A percentile compares a stretch with the other conserved stretches of the same genome.
Evolutionary conservation across 805 yeast genomes (phyloP).

Genomic region (Kodamaea nitidulidarum): DNA sequence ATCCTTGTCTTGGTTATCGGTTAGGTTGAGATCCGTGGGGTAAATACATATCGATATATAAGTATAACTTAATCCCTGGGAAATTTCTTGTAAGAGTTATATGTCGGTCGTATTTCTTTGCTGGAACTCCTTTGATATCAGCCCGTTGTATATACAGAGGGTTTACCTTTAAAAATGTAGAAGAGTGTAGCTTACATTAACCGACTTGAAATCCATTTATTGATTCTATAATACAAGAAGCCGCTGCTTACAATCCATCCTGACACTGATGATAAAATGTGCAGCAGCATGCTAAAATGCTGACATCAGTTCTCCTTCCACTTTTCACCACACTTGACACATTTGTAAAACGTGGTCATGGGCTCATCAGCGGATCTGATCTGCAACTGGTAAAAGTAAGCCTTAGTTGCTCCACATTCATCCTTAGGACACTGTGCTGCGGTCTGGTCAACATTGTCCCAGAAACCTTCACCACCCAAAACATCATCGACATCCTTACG

Average conservation of each 20-base stretch:
- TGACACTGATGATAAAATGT: not conserved
- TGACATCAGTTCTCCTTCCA: conserved; percentile 83
- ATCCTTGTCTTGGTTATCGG: conserved; percentile 6
- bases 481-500: conserved; percentile 95
- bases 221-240: conserved; percentile 3
- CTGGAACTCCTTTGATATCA: too few species aligned
- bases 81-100: too few species aligned
- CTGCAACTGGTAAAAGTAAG: conserved; percentile 94
- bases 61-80: too few species aligned
- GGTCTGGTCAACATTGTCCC: conserved; percentile 99
- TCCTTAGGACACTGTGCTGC: conserved; percentile 88
- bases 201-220: conserved; percentile 2
- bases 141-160: too few species aligned
- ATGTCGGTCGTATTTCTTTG: too few species aligned
- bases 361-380: conserved; percentile 99
- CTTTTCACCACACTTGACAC: conserved; percentile 88
- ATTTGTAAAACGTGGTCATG: conserved; percentile 96
- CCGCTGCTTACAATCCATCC: not conserved
- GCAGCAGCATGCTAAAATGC: conserved; percentile 1
- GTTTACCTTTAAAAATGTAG: too few species aligned
- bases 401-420: conserved; percentile 80
- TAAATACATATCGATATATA: not conserved
- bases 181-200: too few species aligned
- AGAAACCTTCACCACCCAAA: conserved; percentile 92
- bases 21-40: conserved; percentile 3